These are phyloP conservation scores for Collybiopsis confluens DNA, from an alignment of 768 basidiomycete species.

Conservation along the genomic window DNA sequence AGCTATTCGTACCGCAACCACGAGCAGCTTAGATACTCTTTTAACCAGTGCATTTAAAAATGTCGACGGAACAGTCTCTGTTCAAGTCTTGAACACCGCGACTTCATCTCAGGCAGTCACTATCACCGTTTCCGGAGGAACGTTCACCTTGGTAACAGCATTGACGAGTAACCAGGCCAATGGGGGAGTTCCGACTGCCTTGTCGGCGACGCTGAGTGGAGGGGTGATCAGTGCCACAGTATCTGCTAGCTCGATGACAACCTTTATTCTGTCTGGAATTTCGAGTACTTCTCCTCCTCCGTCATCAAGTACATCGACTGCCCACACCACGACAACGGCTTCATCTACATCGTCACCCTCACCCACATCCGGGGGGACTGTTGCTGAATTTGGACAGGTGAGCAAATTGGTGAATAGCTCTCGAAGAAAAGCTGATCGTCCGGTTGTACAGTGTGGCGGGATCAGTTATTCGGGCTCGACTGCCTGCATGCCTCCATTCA, in stretches of 20 bases:
- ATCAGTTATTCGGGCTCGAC: too few species aligned
- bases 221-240: constrained; percentile 4
- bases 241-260: constrained; percentile 7
- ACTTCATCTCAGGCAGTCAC: constrained; percentile 4
- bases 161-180: constrained; percentile 10
- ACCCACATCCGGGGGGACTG: neutral
- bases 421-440: too few species aligned
- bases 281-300: neutral
- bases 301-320: neutral
- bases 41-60: constrained; percentile 13
- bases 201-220: constrained; percentile 3
- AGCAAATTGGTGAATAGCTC: too few species aligned
- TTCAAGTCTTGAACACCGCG: constrained; percentile 11
- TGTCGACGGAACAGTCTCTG: constrained; percentile 6
- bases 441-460: too few species aligned
- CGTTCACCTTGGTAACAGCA: constrained; percentile 3
- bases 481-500: too few species aligned
- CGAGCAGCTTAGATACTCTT: constrained; percentile 4
- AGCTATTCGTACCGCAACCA: constrained; percentile 9
- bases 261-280: constrained; percentile 6
- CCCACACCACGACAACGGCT: neutral
- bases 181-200: constrained; percentile 8
- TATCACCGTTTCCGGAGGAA: constrained; percentile 8
- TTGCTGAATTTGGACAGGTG: neutral
- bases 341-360: neutral